Base-by-base conservation (phyloP, 1,284 basidiomycete genomes). In the Fomes fomentarius region DNA sequence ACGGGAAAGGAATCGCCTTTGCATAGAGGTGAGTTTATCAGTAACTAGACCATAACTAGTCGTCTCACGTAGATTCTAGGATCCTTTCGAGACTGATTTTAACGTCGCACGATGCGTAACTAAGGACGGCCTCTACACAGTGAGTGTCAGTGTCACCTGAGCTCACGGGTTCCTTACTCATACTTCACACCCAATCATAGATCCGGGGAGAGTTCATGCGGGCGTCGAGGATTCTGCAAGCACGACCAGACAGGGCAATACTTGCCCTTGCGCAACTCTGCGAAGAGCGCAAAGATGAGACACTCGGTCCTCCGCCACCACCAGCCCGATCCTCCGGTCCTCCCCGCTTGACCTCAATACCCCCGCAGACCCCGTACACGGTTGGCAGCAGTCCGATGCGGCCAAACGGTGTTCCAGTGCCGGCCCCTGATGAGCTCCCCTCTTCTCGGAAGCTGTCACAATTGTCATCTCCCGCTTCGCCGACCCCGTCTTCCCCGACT, bases 201-300 rank as follows among this genome's bases (percentile, higher is more conserved):
- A 96, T 99, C 66, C 94, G 96, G 9, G 96, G 96, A 46, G 96
- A 98, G 76, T 97, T 98, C 71, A 98, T 98, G 93, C 89, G 96
- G 35, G 96, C 96, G 10, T 89, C 89, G 25, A 84, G 95, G 44
- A 91, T 96, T 51, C 76, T 96, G 28, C 80, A 86, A 3, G 74
- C 79, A 61, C 85, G 92, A 10, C 93, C 91, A 0, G 91, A 93
- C 49, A 85, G 92, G 44, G 91, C 93, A 1, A 83, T 92, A 24
- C 71, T 89, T 12, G 91, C 91, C 3, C 77, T 95, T 19, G 85
- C 92, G 3, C 88, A 93, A 62, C 79, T 96, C 12, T 95, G 93
- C 66, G 91, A 91, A 66, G 90, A 92, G 66, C 83, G 89, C 25
- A 79, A 80, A 54, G 81, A 80, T 21, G 82, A 86, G 60, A 80